Evolutionary conservation across 1,284 basidiomycete species (phyloP).

Genomic region (Puccinia coronata): DNA sequence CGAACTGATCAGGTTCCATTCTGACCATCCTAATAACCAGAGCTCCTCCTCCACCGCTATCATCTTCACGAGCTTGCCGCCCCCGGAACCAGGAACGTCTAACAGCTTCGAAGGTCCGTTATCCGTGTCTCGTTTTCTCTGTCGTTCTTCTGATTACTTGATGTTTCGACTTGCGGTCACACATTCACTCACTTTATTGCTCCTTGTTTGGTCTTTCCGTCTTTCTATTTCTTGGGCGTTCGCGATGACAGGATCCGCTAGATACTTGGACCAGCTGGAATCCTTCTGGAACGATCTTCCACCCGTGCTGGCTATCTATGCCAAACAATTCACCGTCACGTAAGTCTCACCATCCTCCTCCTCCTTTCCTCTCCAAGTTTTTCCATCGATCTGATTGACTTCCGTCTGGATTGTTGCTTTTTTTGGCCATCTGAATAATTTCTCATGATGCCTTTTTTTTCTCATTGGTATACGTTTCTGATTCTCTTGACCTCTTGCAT

Average conservation of each 20-base stretch:
- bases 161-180: neutral
- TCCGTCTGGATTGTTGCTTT: neutral
- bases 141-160: no score
- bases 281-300: slow-evolving; percentile 36
- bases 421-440: no score
- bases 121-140: neutral
- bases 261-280: slow-evolving; percentile 39
- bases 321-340: slow-evolving; percentile 46
- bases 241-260: slow-evolving; percentile 31
- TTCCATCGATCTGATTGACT: neutral
- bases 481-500: no score
- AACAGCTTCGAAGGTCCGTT: slow-evolving; percentile 36
- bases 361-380: neutral
- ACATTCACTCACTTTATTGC: neutral
- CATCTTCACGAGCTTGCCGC: slow-evolving; percentile 46
- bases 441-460: no score
- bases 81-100: slow-evolving; percentile 34
- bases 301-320: slow-evolving; percentile 43
- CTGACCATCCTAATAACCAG: slow-evolving; percentile 4
- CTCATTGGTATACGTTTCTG: no score
- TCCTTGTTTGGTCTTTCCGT: neutral
- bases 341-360: neutral
- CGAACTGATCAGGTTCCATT: slow-evolving; percentile 37
- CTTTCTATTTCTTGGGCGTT: no score
- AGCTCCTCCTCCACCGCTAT: slow-evolving; percentile 18